Evolutionary conservation across 176 grass and related monocot genomes (phyloP).

Genomic region (Oryza officinalis): DNA sequence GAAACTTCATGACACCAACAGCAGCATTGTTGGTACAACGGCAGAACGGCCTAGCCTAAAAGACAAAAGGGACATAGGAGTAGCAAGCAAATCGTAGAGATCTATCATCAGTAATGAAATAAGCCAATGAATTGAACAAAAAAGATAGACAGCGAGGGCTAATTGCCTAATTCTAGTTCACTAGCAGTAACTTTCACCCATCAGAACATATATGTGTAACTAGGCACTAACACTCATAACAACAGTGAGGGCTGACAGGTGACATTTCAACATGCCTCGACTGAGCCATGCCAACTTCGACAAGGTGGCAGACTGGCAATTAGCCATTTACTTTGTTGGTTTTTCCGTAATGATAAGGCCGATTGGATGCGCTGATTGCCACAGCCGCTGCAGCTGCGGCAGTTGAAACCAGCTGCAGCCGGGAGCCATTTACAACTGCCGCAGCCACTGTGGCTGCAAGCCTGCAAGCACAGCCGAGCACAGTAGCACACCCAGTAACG

Average conservation of each 20-base stretch:
- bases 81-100: background rate
- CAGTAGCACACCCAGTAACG: no score
- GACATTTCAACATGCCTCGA: conserved; percentile 13
- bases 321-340: background rate
- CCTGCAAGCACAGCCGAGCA: no score
- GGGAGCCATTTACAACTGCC: no score
- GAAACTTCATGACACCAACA: no score
- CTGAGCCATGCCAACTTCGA: background rate
- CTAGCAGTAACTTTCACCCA: background rate
- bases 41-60: no score
- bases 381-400: no score
- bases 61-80: no score
- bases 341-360: background rate
- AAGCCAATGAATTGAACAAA: background rate
- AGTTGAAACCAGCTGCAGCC: no score
- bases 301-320: background rate
- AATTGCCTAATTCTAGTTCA: background rate
- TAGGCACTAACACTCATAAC: background rate
- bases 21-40: no score
- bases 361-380: no score
- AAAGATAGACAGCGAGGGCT: background rate
- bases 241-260: background rate
- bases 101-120: background rate
- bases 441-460: no score
- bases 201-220: conserved; percentile 19